Percentiles rank a stretch among this genome's conserved stretches.
phyloP scores from a whole-genome alignment of 2,329 filamentous ascomycete species.

The Aureobasidium sp. region DNA sequence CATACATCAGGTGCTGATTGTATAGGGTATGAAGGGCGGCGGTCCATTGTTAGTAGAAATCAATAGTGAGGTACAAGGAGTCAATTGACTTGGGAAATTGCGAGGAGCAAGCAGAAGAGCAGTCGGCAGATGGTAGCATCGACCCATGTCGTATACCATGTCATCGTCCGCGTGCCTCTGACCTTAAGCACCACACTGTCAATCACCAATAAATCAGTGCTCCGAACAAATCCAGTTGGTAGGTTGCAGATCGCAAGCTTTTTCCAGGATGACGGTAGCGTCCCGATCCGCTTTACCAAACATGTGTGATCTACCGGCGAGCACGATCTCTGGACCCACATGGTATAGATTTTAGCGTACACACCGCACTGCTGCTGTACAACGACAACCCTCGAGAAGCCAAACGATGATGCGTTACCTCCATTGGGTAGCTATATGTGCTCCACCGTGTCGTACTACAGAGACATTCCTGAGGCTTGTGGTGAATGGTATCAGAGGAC shows the following conservation, averaged over 20 bases:
- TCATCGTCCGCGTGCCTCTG: not conserved
- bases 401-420: not conserved
- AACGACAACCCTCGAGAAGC: not conserved
- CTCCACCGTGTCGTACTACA: not conserved
- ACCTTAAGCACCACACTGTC: not conserved
- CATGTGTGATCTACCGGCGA: not conserved
- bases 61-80: not conserved
- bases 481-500: not conserved
- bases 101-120: not conserved
- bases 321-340: constrained; percentile 5
- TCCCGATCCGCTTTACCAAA: constrained; percentile 15
- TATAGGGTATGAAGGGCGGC: constrained; percentile 17
- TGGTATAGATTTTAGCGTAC: not conserved
- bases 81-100: not conserved
- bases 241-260: not conserved
- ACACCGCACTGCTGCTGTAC: not conserved
- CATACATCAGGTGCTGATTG: constrained; percentile 16
- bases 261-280: not conserved
- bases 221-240: not conserved
- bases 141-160: not conserved
- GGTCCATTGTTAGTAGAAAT: not conserved
- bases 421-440: not conserved
- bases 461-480: not conserved
- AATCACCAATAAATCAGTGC: not conserved
- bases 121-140: not conserved